These are phyloP conservation scores for Neophaeococcomyces mojaviensis DNA, from an alignment of 2,329 filamentous ascomycete genomes.

Conservation along the genomic window DNA sequence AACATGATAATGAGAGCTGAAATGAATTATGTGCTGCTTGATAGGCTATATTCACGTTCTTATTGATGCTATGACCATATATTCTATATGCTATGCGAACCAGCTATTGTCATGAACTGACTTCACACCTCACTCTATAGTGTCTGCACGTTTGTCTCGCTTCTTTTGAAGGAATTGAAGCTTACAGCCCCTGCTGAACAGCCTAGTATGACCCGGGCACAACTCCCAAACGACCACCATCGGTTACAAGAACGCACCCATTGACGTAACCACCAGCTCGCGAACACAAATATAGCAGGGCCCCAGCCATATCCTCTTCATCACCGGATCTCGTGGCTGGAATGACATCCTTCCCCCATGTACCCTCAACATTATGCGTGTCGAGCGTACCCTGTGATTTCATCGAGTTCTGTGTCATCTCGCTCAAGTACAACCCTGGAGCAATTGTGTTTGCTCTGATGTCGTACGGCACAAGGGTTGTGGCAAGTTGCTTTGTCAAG, in stretches of 20 bases:
- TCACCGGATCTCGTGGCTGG: conserved; percentile 52
- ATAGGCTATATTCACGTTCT: no score
- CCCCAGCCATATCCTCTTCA: conserved; percentile 56
- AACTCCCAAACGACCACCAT: conserved; percentile 53
- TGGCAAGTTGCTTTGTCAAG: conserved; percentile 44
- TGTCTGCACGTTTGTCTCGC: no score
- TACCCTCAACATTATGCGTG: conserved; percentile 31
- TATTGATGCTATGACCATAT: no score
- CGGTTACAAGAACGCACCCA: conserved; percentile 53
- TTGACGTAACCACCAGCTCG: conserved; percentile 59
- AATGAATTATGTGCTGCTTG: no score
- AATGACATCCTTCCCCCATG: conserved; percentile 38
- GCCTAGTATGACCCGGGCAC: conserved; percentile 48
- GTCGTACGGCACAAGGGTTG: conserved; percentile 30
- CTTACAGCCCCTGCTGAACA: no score
- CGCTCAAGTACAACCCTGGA: conserved; percentile 51
- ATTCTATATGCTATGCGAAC: no score
- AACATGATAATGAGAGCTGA: no score
- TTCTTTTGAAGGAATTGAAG: no score
- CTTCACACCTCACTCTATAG: no score
- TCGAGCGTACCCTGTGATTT: conserved; percentile 29
- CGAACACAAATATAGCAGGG: conserved; percentile 57
- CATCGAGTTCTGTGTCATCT: conserved; percentile 51
- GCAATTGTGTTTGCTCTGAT: conserved; percentile 45
- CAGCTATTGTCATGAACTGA: no score